phyloP scores from a whole-genome alignment of 108 stramenopile species.

The Nannochloropsis salina region DNA sequence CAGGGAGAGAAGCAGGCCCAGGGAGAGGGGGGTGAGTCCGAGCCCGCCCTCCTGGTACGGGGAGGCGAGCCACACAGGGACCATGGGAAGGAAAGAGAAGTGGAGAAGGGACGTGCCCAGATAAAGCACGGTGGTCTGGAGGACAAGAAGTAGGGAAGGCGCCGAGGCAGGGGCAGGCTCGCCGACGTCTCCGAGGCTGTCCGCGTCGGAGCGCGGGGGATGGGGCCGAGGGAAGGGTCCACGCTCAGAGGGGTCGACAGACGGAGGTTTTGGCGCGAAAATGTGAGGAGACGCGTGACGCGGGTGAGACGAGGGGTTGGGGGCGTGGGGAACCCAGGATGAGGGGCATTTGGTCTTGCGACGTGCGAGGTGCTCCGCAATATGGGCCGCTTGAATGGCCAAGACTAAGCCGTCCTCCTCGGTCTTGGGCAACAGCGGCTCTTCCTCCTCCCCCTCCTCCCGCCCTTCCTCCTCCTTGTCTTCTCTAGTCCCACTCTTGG shows the following conservation, averaged over 20 bases:
- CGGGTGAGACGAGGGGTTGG: too few relatives aligned
- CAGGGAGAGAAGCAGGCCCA: not conserved
- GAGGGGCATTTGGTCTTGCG: not conserved
- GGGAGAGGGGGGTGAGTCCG: not conserved
- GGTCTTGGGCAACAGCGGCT: slow-evolving; percentile 8
- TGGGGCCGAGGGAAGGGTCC: too few relatives aligned
- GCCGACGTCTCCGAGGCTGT: too few relatives aligned
- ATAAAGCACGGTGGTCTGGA: not conserved
- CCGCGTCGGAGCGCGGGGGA: too few relatives aligned
- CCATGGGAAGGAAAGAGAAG: not conserved
- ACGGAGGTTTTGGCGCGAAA: too few relatives aligned
- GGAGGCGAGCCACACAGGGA: slow-evolving; percentile 9
- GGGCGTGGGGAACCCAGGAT: not conserved
- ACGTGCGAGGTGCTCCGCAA: not conserved
- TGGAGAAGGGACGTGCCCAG: not conserved
- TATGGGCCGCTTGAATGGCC: slow-evolving; percentile 4
- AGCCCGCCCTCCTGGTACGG: not conserved
- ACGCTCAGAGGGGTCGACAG: too few relatives aligned
- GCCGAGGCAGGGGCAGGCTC: too few relatives aligned
- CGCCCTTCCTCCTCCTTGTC: not conserved
- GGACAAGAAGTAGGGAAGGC: not conserved
- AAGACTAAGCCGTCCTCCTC: not conserved
- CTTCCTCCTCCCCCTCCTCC: not conserved
- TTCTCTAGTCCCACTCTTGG: not conserved
- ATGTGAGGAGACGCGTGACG: too few relatives aligned